These are phyloP conservation scores for Dendrostoma leiphaemia DNA, from an alignment of 2,329 filamentous ascomycete species.

Conservation along the genomic window DNA sequence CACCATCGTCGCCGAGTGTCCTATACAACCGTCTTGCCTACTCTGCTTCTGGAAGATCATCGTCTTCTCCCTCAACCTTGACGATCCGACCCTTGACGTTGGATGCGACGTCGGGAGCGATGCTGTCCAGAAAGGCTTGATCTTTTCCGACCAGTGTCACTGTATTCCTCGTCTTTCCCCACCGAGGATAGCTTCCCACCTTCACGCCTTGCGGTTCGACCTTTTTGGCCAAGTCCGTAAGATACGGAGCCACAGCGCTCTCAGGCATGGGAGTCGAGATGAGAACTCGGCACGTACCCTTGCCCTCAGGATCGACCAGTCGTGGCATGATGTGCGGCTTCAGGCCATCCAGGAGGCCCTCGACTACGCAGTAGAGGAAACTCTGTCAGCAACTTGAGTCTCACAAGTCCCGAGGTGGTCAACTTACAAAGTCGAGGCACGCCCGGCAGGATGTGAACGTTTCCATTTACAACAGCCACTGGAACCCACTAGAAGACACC, in stretches of 20 bases:
- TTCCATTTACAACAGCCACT: slow-evolving; percentile 83
- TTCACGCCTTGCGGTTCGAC: slow-evolving; percentile 79
- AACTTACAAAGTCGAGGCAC: slow-evolving; percentile 73
- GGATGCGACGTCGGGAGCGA: slow-evolving; percentile 74
- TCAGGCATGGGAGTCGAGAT: slow-evolving; percentile 87
- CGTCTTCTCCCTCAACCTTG: slow-evolving; percentile 68
- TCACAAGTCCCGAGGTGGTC: background rate
- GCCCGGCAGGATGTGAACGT: slow-evolving; percentile 89
- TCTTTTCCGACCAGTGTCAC: slow-evolving; percentile 83
- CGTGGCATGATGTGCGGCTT: slow-evolving; percentile 70
- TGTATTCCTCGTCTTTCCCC: slow-evolving; percentile 84
- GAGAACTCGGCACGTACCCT: slow-evolving; percentile 73
- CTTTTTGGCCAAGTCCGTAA: slow-evolving; percentile 74
- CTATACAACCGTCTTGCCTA: background rate
- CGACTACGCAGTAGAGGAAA: slow-evolving; percentile 45
- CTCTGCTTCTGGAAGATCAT: slow-evolving; percentile 34
- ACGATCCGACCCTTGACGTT: slow-evolving; percentile 74
- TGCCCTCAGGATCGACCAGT: slow-evolving; percentile 74
- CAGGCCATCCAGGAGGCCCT: slow-evolving; percentile 72
- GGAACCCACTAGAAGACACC: too few species aligned
- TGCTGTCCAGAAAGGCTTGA: slow-evolving; percentile 70
- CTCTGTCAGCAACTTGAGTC: background rate
- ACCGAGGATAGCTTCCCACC: slow-evolving; percentile 91
- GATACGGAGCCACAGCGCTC: slow-evolving; percentile 77
- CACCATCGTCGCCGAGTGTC: too few species aligned